A percentile compares a stretch with the other conserved stretches of the same genome.
Evolutionary conservation across 192 early-diverging fungal genomes (phyloP).

Genomic region (Podila clonocystis): DNA sequence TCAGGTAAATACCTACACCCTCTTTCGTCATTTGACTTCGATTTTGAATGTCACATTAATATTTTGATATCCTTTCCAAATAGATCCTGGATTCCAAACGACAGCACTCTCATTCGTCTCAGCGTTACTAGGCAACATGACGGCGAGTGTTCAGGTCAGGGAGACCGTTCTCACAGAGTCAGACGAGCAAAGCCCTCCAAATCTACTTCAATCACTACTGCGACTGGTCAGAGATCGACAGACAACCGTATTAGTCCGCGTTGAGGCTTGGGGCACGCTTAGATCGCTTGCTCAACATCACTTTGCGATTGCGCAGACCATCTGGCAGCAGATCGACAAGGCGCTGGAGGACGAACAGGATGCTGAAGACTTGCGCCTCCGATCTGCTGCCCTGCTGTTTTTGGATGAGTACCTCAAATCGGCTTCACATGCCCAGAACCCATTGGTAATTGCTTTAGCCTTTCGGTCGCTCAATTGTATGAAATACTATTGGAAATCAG

Average conservation of each 20-base stretch:
- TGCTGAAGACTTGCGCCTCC: constrained; percentile 44
- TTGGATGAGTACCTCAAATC: constrained; percentile 55
- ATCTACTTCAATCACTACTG: constrained; percentile 33
- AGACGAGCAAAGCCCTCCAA: background rate
- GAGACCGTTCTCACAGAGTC: constrained; percentile 9
- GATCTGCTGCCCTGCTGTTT: constrained; percentile 53
- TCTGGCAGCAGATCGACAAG: constrained; percentile 47
- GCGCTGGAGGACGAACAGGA: constrained; percentile 13
- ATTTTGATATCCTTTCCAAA: background rate
- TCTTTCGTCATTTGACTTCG: background rate
- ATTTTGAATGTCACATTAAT: background rate
- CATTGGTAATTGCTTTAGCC: constrained; percentile 11
- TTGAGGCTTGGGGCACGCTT: constrained; percentile 56
- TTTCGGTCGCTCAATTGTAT: background rate
- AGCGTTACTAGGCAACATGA: constrained; percentile 25
- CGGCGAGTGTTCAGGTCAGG: constrained; percentile 14
- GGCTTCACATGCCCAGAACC: background rate
- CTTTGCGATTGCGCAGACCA: constrained; percentile 16
- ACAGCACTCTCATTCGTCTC: constrained; percentile 20
- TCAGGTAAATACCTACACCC: constrained; percentile 9
- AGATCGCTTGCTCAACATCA: constrained; percentile 50
- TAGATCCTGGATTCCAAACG: constrained; percentile 24
- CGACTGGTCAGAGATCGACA: constrained; percentile 5
- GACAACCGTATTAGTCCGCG: constrained; percentile 10
- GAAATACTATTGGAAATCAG: background rate